phyloP scores from a whole-genome alignment of 805 yeast genomes.

The Wickerhamiella cacticola region DNA sequence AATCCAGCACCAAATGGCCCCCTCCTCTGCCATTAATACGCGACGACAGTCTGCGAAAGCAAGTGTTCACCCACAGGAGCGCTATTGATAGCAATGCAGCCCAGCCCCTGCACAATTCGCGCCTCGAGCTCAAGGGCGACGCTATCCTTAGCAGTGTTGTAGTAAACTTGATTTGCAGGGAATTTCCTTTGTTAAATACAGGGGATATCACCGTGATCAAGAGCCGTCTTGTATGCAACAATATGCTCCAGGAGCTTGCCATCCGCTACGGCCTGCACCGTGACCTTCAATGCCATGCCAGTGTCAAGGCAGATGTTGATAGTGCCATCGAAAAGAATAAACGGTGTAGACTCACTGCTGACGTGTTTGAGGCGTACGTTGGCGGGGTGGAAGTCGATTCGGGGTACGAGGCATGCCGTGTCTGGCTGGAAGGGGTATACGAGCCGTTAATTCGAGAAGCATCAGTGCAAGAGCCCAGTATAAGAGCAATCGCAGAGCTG shows the following conservation, averaged over 20 bases:
- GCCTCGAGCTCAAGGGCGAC: conserved; percentile 86
- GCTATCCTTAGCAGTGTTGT: conserved; percentile 64
- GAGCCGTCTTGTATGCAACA: conserved; percentile 59
- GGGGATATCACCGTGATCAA: conserved; percentile 69
- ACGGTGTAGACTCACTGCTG: conserved; percentile 58
- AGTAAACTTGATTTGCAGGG: conserved; percentile 51
- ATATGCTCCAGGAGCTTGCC: conserved; percentile 59
- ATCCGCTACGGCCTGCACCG: conserved; percentile 37
- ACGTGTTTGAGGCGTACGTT: conserved; percentile 85
- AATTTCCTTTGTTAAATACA: conserved; percentile 61
- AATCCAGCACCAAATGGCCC: too few relatives aligned
- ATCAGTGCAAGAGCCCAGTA: conserved; percentile 32
- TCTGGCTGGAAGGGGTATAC: conserved; percentile 29
- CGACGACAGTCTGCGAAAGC: conserved; percentile 45
- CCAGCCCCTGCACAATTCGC: conserved; percentile 49
- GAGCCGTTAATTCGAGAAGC: conserved; percentile 20
- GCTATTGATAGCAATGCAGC: background rate
- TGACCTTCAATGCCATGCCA: background rate
- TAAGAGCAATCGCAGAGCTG: conserved; percentile 63
- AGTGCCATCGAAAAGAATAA: conserved; percentile 33
- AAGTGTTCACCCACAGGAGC: conserved; percentile 65
- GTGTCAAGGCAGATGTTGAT: conserved; percentile 27
- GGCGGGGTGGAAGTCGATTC: conserved; percentile 50
- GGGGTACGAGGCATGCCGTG: conserved; percentile 23
- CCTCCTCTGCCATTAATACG: conserved; percentile 63